These are phyloP conservation scores for Picochlorum sp. DNA, from an alignment of 139 green algal species.

Conservation along the genomic window DNA sequence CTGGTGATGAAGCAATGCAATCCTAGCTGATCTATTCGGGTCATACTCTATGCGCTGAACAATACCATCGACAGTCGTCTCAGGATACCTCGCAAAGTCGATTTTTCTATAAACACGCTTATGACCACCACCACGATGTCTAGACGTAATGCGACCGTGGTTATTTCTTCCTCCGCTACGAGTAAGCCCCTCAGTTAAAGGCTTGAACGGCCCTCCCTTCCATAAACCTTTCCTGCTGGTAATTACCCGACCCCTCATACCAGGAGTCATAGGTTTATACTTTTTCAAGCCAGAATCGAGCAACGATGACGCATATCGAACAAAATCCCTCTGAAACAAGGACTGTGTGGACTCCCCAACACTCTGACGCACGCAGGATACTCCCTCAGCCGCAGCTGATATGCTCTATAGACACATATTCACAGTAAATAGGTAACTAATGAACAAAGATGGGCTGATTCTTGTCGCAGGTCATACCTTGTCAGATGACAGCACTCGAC, in stretches of 20 bases:
- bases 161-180: constrained; percentile 66
- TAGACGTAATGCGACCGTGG: constrained; percentile 55
- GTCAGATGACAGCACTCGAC: too few relatives aligned
- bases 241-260: constrained; percentile 53
- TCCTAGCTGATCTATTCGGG: constrained; percentile 77
- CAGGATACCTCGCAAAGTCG: constrained; percentile 43
- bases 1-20: constrained; percentile 73
- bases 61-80: constrained; percentile 17
- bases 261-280: constrained; percentile 80
- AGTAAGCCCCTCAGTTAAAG: constrained; percentile 40
- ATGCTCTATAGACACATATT: too few relatives aligned
- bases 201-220: constrained; percentile 50
- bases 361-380: too few relatives aligned
- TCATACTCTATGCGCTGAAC: constrained; percentile 90
- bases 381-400: too few relatives aligned
- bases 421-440: too few relatives aligned
- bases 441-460: too few relatives aligned
- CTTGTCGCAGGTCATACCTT: too few relatives aligned
- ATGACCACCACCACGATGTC: constrained; percentile 66
- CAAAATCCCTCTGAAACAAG: not conserved
- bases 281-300: constrained; percentile 53
- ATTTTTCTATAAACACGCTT: constrained; percentile 63
- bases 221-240: constrained; percentile 46
- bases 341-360: too few relatives aligned
- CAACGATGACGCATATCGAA: not conserved